Base-by-base conservation (phyloP, 495 filamentous ascomycete genomes). In the Evernia prunastri region DNA sequence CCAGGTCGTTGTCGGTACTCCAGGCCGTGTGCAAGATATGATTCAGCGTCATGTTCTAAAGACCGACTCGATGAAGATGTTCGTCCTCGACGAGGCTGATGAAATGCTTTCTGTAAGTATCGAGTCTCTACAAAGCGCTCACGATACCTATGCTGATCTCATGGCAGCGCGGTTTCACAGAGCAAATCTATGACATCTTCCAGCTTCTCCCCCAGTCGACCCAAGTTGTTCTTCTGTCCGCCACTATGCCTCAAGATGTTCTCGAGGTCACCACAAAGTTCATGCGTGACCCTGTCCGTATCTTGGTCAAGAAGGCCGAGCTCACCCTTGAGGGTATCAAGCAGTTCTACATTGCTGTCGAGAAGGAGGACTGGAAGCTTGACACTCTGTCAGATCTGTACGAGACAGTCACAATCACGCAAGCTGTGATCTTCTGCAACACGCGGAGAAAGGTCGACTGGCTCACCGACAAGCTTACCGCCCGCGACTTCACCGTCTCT, bases 151-250 rank as follows among this genome's bases (percentile, higher is more conserved):
- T 23, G 12, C 57, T 68, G 49, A 66, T 36, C 39, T 43, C 20
- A 59, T 35, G 60, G 29, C 66, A 93, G 85, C 92, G 92, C 76
- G 94, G 94, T 76, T 98, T 98, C 86, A 91, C 90, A 67, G 95
- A 98, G 82, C 94, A 98, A 83, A 98, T 98, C 80, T 98, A 98
- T 82, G 95, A 98, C 75, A 94, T 98, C 79, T 98, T 96, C 85
- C 95, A 95, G 77, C 88, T 96, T 53, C 89, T 98, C 56, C 94
- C 94, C 40, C 94, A 93, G 77, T 90, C 92, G 58, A 98, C 95
- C 70, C 94, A 98, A 83, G 94, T 98, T 60, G 93, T 96, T 64
- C 88, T 98, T 67, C 86, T 98, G 56, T 97, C 93, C 45, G 94
- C 94, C 69, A 98, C 94, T 71, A 92, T 98, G 81, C 94, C 94